phyloP scores from a whole-genome alignment of 148 eudicot genomes.

The Vaccinium vitisidaea region DNA sequence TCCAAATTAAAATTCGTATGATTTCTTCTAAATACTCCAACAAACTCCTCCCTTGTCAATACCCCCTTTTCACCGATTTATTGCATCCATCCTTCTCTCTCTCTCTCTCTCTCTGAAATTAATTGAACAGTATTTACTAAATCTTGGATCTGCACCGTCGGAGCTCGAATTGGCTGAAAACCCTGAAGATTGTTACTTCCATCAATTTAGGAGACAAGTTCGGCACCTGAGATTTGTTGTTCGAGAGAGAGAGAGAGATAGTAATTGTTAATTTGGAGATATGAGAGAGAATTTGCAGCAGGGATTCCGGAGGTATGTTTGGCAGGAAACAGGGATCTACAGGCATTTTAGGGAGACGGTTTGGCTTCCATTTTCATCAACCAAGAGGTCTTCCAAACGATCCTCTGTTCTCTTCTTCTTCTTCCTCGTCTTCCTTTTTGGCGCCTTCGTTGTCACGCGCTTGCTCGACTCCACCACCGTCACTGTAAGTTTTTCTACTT shows the following conservation, averaged over 20 bases:
- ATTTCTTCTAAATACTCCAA: too few species aligned
- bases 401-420: not conserved
- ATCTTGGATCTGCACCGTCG: not conserved
- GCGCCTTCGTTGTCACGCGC: constrained; percentile 42
- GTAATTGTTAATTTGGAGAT: too few species aligned
- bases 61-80: not conserved
- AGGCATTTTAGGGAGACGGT: constrained; percentile 7
- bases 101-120: not conserved
- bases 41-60: too few species aligned
- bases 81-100: not conserved
- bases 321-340: not conserved
- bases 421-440: constrained; percentile 28
- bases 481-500: constrained; percentile 26
- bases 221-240: too few species aligned
- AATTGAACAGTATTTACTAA: not conserved
- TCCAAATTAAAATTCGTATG: too few species aligned
- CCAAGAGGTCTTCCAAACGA: not conserved
- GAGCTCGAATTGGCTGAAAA: not conserved
- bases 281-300: too few species aligned
- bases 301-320: too few species aligned
- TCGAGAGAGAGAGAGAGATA: too few species aligned
- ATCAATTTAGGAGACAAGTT: not conserved
- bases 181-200: not conserved
- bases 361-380: not conserved
- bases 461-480: constrained; percentile 35